These are phyloP conservation scores for Aureobasidium subglaciale DNA, from an alignment of 2,329 filamentous ascomycete genomes.

Conservation along the genomic window DNA sequence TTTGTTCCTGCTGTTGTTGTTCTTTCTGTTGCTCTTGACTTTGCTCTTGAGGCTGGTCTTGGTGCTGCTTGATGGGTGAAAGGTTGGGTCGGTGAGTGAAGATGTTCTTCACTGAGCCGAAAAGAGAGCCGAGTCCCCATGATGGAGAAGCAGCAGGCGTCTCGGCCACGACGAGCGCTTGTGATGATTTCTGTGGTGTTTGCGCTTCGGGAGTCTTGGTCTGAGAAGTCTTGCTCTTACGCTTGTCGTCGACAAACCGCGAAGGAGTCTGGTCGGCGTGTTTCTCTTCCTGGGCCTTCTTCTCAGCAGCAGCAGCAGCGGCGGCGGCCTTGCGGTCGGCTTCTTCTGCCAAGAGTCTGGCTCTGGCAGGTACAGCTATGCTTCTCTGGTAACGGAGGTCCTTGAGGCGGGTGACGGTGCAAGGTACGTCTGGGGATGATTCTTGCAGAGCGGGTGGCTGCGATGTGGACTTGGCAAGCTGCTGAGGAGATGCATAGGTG, in stretches of 20 bases:
- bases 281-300: background rate
- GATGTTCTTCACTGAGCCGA: constrained; percentile 10
- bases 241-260: background rate
- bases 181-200: background rate
- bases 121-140: constrained; percentile 9
- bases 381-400: constrained; percentile 5
- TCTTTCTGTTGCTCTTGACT: background rate
- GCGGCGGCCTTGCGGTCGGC: background rate
- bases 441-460: too few species aligned
- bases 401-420: background rate
- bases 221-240: background rate
- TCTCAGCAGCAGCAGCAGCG: background rate
- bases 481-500: background rate
- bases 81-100: constrained; percentile 3
- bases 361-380: background rate
- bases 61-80: background rate
- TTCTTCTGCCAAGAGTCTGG: background rate
- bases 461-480: too few species aligned
- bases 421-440: constrained; percentile 1
- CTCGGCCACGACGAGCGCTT: background rate
- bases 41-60: background rate
- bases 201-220: background rate
- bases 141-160: constrained; percentile 9
- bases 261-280: background rate
- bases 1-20: background rate